These are phyloP conservation scores for Leccinellum albellum DNA, from an alignment of 768 basidiomycete species.

Conservation along the genomic window DNA sequence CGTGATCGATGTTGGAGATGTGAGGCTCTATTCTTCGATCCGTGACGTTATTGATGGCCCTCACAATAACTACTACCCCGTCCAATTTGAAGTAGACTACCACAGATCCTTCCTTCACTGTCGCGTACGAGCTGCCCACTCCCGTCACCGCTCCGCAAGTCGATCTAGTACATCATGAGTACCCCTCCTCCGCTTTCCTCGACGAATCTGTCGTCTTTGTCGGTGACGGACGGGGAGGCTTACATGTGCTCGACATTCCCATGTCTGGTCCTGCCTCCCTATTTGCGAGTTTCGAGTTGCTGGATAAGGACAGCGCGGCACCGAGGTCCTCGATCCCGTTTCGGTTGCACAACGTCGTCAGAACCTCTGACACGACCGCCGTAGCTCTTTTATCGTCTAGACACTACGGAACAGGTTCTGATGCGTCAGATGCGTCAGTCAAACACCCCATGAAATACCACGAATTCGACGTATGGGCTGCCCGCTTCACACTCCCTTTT, in stretches of 20 bases:
- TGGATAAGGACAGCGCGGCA: constrained; percentile 12
- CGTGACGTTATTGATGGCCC: constrained; percentile 1
- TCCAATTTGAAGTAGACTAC: constrained; percentile 43
- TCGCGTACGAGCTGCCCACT: constrained; percentile 58
- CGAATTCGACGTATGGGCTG: constrained; percentile 67
- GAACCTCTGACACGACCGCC: constrained; percentile 35
- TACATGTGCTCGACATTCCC: constrained; percentile 56
- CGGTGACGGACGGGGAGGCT: constrained; percentile 65
- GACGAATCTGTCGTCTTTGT: constrained; percentile 48
- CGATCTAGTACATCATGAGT: constrained; percentile 54
- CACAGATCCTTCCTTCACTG: constrained; percentile 47
- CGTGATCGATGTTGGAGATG: constrained; percentile 52
- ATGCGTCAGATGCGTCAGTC: constrained; percentile 13
- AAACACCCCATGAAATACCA: constrained; percentile 28
- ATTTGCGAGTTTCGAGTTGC: constrained; percentile 51
- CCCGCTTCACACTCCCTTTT: constrained; percentile 45
- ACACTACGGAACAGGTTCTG: constrained; percentile 35
- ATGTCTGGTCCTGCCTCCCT: constrained; percentile 38
- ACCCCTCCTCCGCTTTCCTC: constrained; percentile 67
- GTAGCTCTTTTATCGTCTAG: constrained; percentile 59
- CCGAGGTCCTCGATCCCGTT: constrained; percentile 37
- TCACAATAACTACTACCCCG: constrained; percentile 8
- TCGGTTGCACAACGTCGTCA: constrained; percentile 35
- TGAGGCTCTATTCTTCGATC: constrained; percentile 34
- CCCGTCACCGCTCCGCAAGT: constrained; percentile 42